Evolutionary conservation across 345 rosid species (phyloP).

Genomic region (Anastatica hierochuntica): DNA sequence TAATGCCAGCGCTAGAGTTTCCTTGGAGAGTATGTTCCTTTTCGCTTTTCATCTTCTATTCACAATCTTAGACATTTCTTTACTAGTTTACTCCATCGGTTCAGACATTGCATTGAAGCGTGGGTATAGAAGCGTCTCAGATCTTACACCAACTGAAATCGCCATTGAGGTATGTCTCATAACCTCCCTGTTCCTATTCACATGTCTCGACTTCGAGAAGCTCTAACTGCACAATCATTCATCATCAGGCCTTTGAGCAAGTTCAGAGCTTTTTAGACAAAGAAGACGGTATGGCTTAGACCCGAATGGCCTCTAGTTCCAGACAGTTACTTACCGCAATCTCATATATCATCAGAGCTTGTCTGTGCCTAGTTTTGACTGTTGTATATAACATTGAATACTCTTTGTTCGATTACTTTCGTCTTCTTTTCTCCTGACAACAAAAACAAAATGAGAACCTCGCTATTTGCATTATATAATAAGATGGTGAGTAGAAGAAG

Average conservation of each 20-base stretch:
- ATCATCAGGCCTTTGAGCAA: slow-evolving; percentile 21
- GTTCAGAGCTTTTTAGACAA: slow-evolving; percentile 29
- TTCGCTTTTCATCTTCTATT: not conserved
- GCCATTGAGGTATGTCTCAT: slow-evolving; percentile 78
- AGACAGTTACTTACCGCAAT: not conserved
- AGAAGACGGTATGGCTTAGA: slow-evolving; percentile 44
- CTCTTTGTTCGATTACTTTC: not conserved
- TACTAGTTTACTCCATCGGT: too few relatives aligned
- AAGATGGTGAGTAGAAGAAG: too few relatives aligned
- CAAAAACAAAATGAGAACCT: not conserved
- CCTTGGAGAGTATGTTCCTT: slow-evolving; percentile 75
- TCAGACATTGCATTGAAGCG: slow-evolving; percentile 75
- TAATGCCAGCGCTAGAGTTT: slow-evolving; percentile 70
- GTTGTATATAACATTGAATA: slow-evolving; percentile 6
- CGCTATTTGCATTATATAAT: not conserved
- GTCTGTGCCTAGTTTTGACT: slow-evolving; percentile 12
- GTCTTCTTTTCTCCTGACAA: not conserved
- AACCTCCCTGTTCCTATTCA: not conserved
- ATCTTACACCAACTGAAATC: slow-evolving; percentile 55
- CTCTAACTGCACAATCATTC: slow-evolving; percentile 18
- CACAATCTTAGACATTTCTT: too few relatives aligned
- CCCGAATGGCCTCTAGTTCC: slow-evolving; percentile 7
- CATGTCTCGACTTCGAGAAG: too few relatives aligned
- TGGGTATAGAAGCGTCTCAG: slow-evolving; percentile 50
- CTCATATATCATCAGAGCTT: slow-evolving; percentile 1